phyloP scores from a whole-genome alignment of 805 yeast genomes.

The Alloascoidea hylecoeti region DNA sequence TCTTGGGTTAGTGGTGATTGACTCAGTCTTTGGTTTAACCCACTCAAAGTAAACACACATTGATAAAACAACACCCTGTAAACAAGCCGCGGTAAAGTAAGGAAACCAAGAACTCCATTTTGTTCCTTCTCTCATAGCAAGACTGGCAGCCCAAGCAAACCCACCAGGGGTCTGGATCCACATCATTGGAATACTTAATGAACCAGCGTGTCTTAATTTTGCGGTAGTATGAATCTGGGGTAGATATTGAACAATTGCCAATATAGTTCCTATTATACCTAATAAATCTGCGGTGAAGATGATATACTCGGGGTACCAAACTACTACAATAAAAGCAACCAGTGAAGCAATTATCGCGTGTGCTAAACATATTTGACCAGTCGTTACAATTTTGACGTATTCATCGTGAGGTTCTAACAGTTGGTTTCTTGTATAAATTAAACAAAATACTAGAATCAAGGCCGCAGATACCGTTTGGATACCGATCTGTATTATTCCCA shows the following conservation, averaged over 20 bases:
- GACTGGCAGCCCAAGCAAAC: slow-evolving; percentile 58
- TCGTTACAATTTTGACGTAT: slow-evolving; percentile 7
- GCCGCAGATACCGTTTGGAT: slow-evolving; percentile 47
- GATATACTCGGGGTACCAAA: slow-evolving; percentile 6
- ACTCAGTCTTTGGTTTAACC: slow-evolving; percentile 3
- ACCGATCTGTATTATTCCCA: slow-evolving; percentile 55
- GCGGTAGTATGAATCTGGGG: slow-evolving; percentile 72
- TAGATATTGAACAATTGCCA: slow-evolving; percentile 59
- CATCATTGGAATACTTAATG: slow-evolving; percentile 72
- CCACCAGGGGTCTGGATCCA: slow-evolving; percentile 86
- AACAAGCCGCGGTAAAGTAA: slow-evolving; percentile 51
- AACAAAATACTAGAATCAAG: slow-evolving; percentile 38
- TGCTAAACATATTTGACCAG: slow-evolving; percentile 12
- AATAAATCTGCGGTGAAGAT: slow-evolving; percentile 35
- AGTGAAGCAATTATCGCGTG: slow-evolving; percentile 22
- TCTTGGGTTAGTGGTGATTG: background rate
- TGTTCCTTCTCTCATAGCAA: slow-evolving; percentile 59
- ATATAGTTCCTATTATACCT: slow-evolving; percentile 50
- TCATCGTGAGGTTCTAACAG: slow-evolving; percentile 8
- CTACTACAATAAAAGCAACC: slow-evolving; percentile 7
- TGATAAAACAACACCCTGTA: slow-evolving; percentile 46
- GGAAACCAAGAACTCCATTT: slow-evolving; percentile 85
- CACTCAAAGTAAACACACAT: slow-evolving; percentile 44
- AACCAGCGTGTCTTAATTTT: slow-evolving; percentile 60
- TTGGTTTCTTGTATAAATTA: slow-evolving; percentile 25